Base-by-base conservation (phyloP, 257 asterid species). In the Fraxinus americana region DNA sequence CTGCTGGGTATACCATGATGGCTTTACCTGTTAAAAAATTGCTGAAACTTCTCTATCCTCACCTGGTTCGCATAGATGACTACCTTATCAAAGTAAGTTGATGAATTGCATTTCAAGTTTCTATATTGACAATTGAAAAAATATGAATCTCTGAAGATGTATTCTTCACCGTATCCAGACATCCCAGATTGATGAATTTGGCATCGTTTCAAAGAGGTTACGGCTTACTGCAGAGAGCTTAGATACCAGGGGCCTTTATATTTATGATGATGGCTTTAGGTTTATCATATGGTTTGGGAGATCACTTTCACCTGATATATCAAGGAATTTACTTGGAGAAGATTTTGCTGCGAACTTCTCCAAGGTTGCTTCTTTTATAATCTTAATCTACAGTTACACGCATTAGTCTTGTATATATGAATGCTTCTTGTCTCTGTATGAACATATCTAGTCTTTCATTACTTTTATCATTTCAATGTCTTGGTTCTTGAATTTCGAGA, bases 241-340 rank as follows among this genome's bases (percentile, higher is more conserved):
- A 77, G 99, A 96, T 84, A 84, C 97, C 78, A 86, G 93, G 79
- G 97, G 95, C 76, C 90, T 96, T 78, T 96, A 93, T 84, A 79
- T 93, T 77, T 91, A 86, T 75, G 95, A 96, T 80, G 94, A 96
- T 86, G 99, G 99, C 76, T 92, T 96, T 73, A 90, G 91, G 75
- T 91, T 96, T 81, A 88, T 96, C 77, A 78, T 96, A 77, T 96
- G 99, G 99, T 91, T 92, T 85, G 99, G 99, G 71, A 85, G 93
- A 85, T 83, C 92, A 78, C 76, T 90, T 82, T 89, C 97, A 77
- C 97, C 98, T 80, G 96, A 93, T 80, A 83, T 96, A 75, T 79
- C 86, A 41, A 90, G 81, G 90, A 87, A 77, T 83, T 86, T 96
- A 81, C 86, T 93, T 36, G 98, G 99, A 29, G 95, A 90, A 75